Percentiles rank a stretch among this genome's conserved stretches.
Evolutionary conservation across 2,329 filamentous ascomycete genomes (phyloP).

Genomic region (Remersonia thermophila): DNA sequence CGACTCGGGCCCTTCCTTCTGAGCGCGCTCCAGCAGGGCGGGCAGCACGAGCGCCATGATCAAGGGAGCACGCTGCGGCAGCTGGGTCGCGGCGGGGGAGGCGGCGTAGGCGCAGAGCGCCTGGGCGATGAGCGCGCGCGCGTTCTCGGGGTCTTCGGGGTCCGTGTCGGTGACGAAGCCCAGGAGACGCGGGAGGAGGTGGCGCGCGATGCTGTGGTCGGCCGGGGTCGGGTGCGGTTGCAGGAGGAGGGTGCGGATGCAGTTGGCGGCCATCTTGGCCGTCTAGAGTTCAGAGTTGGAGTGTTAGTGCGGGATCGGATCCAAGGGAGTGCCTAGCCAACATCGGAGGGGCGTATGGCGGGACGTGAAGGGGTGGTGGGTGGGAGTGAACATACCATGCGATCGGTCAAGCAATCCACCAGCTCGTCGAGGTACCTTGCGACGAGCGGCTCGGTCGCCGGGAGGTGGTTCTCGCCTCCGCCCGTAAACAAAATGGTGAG

Average conservation of each 20-base stretch:
- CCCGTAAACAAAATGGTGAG: conserved; percentile 81
- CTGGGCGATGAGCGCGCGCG: conserved; percentile 57
- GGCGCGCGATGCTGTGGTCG: conserved; percentile 61
- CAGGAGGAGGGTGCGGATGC: conserved; percentile 72
- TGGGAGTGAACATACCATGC: conserved; percentile 50
- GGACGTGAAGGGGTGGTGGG: not conserved
- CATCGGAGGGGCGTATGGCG: too few species aligned
- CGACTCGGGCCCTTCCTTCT: conserved; percentile 41
- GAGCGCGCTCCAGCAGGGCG: conserved; percentile 60
- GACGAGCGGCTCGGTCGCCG: conserved; percentile 63
- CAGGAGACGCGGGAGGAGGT: conserved; percentile 63
- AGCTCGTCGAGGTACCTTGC: conserved; percentile 66
- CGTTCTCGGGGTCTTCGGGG: conserved; percentile 68
- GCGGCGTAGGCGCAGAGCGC: conserved; percentile 63
- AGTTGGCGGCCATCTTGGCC: conserved; percentile 81
- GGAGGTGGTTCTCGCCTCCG: conserved; percentile 60
- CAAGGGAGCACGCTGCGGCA: conserved; percentile 32
- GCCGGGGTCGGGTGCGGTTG: conserved; percentile 41
- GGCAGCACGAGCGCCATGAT: conserved; percentile 70
- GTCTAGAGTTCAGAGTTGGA: conserved; percentile 46
- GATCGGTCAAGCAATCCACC: conserved; percentile 68
- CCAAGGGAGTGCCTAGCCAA: too few species aligned
- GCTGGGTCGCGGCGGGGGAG: conserved; percentile 22
- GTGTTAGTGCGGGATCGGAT: conserved; percentile 1
- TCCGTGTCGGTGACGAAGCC: conserved; percentile 59